Percentiles rank a stretch among this genome's conserved stretches.
These are phyloP conservation scores for Fusarium fujikuroi DNA, from an alignment of 2,329 filamentous ascomycete species.

Conservation along the genomic window DNA sequence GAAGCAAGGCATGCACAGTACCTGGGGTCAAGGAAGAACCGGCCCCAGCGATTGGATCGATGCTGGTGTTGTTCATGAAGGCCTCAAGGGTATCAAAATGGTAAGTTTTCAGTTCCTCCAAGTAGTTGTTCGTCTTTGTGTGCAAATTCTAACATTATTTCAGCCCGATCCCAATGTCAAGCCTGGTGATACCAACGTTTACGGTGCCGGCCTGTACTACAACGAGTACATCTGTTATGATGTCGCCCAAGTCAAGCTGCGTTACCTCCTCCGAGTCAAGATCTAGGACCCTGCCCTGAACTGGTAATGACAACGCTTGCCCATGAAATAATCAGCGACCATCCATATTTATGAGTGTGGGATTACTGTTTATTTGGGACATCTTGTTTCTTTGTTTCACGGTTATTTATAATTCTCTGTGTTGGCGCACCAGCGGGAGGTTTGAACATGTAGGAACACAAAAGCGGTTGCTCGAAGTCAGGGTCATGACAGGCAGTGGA, in stretches of 20 bases:
- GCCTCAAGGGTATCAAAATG: conserved; percentile 76
- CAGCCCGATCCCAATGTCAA: conserved; percentile 61
- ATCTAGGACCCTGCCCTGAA: conserved; percentile 48
- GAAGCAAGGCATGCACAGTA: conserved; percentile 69
- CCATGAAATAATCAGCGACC: too few relatives aligned
- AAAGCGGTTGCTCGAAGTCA: neutral
- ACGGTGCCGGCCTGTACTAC: conserved; percentile 65
- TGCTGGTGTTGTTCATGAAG: conserved; percentile 71
- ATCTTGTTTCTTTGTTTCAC: neutral
- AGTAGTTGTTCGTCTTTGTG: neutral
- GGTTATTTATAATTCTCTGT: neutral
- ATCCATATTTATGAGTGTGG: neutral
- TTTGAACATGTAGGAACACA: neutral
- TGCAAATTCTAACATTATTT: conserved; percentile 1
- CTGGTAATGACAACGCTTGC: neutral
- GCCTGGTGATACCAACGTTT: conserved; percentile 61
- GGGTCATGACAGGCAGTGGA: neutral
- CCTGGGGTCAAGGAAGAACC: conserved; percentile 74
- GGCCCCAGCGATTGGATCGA: conserved; percentile 81
- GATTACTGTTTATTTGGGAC: neutral
- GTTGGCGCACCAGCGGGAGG: neutral
- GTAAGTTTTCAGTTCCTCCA: conserved; percentile 49
- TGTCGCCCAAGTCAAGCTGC: conserved; percentile 73
- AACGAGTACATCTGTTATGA: conserved; percentile 82
- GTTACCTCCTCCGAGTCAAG: conserved; percentile 74